Conservation (phyloP, 2,329 filamentous ascomycete genomes). For the Pezicula radicicola region DNA sequence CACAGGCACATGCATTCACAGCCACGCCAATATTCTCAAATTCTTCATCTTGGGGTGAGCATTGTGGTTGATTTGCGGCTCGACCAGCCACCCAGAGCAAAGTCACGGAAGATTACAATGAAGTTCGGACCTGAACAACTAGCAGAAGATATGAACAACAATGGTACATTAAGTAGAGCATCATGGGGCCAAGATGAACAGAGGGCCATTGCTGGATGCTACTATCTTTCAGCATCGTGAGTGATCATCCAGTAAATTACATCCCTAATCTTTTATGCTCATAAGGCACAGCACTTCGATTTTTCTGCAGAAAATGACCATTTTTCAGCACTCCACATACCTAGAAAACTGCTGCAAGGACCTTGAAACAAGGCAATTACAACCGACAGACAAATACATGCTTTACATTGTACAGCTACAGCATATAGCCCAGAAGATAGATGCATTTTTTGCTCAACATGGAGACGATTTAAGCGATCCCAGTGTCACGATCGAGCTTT, state of each 20-base stretch:
- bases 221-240: constrained; percentile 34
- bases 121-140: not conserved
- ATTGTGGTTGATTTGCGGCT: constrained; percentile 18
- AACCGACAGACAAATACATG: constrained; percentile 32
- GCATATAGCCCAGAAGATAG: constrained; percentile 34
- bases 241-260: no score
- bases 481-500: constrained; percentile 24
- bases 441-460: constrained; percentile 21
- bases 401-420: constrained; percentile 34
- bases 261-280: no score
- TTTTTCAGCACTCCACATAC: constrained; percentile 29
- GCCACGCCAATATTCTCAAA: no score
- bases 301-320: constrained; percentile 34
- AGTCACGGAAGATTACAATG: not conserved
- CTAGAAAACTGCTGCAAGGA: constrained; percentile 34
- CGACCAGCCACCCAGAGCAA: constrained; percentile 19
- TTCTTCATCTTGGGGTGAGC: not conserved
- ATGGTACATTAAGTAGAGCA: not conserved
- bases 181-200: constrained; percentile 36
- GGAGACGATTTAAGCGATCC: constrained; percentile 18
- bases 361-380: constrained; percentile 28
- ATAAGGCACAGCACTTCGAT: constrained; percentile 27
- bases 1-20: not conserved
- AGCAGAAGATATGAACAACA: not conserved
- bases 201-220: constrained; percentile 39